These are phyloP conservation scores for Plasmodium knowlesi DNA, from an alignment of 169 alveolate species.

Conservation along the genomic window DNA sequence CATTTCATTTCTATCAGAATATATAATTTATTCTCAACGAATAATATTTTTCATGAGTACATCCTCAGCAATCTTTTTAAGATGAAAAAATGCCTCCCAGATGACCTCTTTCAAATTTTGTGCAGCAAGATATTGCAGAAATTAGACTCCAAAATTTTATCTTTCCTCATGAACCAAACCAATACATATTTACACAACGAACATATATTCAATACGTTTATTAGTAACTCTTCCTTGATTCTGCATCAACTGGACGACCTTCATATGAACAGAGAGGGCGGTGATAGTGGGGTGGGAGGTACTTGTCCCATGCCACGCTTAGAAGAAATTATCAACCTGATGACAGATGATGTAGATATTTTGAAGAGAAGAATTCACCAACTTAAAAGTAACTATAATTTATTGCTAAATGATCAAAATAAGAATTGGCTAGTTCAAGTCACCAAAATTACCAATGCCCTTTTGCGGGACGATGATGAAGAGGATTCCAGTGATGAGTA, in stretches of 20 bases:
- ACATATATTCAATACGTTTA: slow-evolving; percentile 17
- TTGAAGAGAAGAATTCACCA: slow-evolving; percentile 50
- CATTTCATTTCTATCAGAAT: slow-evolving; percentile 65
- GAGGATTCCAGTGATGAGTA: slow-evolving; percentile 47
- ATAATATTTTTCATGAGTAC: slow-evolving; percentile 54
- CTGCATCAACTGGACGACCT: slow-evolving; percentile 28
- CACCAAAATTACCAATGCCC: slow-evolving; percentile 34
- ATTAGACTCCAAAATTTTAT: slow-evolving; percentile 40
- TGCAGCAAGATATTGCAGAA: slow-evolving; percentile 25
- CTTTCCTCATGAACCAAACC: slow-evolving; percentile 26
- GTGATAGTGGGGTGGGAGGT: not conserved
- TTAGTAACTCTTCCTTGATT: slow-evolving; percentile 8
- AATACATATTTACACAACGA: slow-evolving; percentile 53
- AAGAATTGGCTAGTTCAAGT: slow-evolving; percentile 63
- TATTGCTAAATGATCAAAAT: slow-evolving; percentile 6
- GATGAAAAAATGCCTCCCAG: slow-evolving; percentile 42
- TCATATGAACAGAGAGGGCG: not conserved
- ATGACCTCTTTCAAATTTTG: slow-evolving; percentile 4
- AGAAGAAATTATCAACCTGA: slow-evolving; percentile 30
- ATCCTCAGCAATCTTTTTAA: slow-evolving; percentile 43
- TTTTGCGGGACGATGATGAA: slow-evolving; percentile 33
- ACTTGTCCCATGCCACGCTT: slow-evolving; percentile 23
- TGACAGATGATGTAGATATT: slow-evolving; percentile 48
- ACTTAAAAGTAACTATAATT: slow-evolving; percentile 25
- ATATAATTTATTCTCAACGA: slow-evolving; percentile 40